These are phyloP conservation scores for Fusarium sp. DNA, from an alignment of 2,329 filamentous ascomycete species.

Conservation along the genomic window DNA sequence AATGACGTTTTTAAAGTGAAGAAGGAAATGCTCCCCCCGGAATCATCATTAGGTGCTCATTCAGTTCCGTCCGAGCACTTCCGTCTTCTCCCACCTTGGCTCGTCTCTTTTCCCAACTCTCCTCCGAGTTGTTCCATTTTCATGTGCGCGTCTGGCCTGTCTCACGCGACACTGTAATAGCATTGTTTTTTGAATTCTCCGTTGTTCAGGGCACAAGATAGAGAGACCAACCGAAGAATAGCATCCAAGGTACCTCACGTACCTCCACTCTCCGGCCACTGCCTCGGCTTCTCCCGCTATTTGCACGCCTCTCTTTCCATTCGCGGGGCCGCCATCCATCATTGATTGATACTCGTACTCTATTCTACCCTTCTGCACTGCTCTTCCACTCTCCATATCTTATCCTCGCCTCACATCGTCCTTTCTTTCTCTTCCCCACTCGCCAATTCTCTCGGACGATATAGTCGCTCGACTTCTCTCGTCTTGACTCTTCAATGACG, in stretches of 20 bases:
- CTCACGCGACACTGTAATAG: conserved; percentile 21
- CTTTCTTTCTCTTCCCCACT: background rate
- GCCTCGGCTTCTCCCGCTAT: conserved; percentile 44
- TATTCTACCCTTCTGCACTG: background rate
- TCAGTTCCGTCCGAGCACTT: conserved; percentile 33
- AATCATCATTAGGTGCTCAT: conserved; percentile 30
- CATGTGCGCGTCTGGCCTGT: conserved; percentile 21
- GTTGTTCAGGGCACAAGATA: conserved; percentile 9
- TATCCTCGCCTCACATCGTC: conserved; percentile 28
- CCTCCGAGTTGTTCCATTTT: conserved; percentile 21
- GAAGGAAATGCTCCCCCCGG: conserved; percentile 1
- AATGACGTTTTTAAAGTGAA: conserved; percentile 32
- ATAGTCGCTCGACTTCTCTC: conserved; percentile 17
- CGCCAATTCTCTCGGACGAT: conserved; percentile 25
- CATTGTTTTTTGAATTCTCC: conserved; percentile 5
- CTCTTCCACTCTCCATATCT: conserved; percentile 23
- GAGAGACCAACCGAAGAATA: conserved; percentile 8
- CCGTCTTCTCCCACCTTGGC: conserved; percentile 28
- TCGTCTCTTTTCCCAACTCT: background rate
- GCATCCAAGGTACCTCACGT: background rate
- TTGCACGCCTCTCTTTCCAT: conserved; percentile 28
- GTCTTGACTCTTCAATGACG: conserved; percentile 41
- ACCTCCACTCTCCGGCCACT: conserved; percentile 25
- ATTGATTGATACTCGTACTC: conserved; percentile 9
- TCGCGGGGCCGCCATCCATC: conserved; percentile 40